Percentiles rank a stretch among this genome's conserved stretches.
These are phyloP conservation scores for Cornus florida DNA, from an alignment of 148 eudicot genomes.

Conservation along the genomic window DNA sequence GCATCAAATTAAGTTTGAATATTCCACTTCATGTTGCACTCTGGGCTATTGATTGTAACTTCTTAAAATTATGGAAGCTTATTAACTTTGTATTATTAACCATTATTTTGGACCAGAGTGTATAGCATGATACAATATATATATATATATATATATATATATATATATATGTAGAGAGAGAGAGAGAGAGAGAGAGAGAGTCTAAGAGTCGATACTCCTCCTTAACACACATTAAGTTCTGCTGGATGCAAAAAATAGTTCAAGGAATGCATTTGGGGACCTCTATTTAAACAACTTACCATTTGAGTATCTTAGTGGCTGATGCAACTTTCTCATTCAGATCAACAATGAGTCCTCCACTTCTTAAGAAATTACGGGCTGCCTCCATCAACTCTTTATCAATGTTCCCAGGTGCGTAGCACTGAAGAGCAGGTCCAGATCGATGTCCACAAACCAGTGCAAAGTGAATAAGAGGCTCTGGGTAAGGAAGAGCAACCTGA, in stretches of 20 bases:
- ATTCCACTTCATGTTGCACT: not conserved
- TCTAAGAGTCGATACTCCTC: not conserved
- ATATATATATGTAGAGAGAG: not conserved
- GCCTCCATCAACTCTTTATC: conserved; percentile 51
- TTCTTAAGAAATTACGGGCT: conserved; percentile 38
- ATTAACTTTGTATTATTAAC: too few species aligned
- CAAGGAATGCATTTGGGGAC: not conserved
- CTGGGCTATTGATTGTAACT: too few species aligned
- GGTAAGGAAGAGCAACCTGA: conserved; percentile 51
- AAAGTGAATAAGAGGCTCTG: conserved; percentile 60
- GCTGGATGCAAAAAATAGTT: not conserved
- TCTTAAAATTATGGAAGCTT: too few species aligned
- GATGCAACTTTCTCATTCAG: conserved; percentile 31
- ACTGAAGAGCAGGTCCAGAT: conserved; percentile 52
- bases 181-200: too few species aligned
- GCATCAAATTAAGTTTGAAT: not conserved
- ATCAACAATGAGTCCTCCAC: conserved; percentile 45
- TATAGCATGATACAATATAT: not conserved
- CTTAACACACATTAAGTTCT: not conserved
- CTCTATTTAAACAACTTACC: conserved; percentile 26
- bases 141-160: not conserved
- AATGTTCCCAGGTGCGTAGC: conserved; percentile 47
- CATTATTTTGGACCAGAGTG: not conserved
- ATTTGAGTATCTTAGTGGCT: conserved; percentile 44
- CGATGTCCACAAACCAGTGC: conserved; percentile 49